Evolutionary conservation across 495 filamentous ascomycete genomes (phyloP).

Genomic region (Geopyxis carbonaria): DNA sequence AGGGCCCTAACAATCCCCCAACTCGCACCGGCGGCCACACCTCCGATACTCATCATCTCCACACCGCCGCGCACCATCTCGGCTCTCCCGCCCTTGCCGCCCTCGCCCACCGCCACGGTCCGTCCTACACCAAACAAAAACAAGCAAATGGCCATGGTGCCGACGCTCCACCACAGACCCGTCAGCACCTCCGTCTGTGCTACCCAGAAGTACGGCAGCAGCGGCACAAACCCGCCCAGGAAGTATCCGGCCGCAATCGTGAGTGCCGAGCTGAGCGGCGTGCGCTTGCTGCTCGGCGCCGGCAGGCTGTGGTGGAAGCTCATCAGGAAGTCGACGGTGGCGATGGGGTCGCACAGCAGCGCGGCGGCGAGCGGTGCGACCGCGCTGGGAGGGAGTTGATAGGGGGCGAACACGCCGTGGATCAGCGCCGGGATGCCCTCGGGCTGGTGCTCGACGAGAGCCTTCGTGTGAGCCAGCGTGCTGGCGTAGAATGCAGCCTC

Average conservation of each 20-base stretch:
- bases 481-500: constrained; percentile 42
- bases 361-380: constrained; percentile 32
- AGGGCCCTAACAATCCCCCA: constrained; percentile 48
- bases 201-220: constrained; percentile 65
- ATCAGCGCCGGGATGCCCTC: constrained; percentile 29
- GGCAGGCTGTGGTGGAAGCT: constrained; percentile 38
- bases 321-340: constrained; percentile 37
- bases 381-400: constrained; percentile 34
- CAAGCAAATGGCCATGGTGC: constrained; percentile 48
- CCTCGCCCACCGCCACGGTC: constrained; percentile 36
- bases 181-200: constrained; percentile 34
- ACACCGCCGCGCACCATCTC: constrained; percentile 33
- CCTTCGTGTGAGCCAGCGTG: constrained; percentile 32
- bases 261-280: constrained; percentile 28
- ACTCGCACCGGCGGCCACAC: constrained; percentile 45
- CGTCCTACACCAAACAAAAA: constrained; percentile 61
- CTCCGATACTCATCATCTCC: constrained; percentile 51
- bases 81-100: constrained; percentile 29
- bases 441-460: constrained; percentile 29
- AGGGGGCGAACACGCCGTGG: constrained; percentile 37
- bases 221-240: constrained; percentile 52
- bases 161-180: constrained; percentile 52
- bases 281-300: constrained; percentile 6
- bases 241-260: constrained; percentile 56
- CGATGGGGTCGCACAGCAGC: constrained; percentile 33